Base-by-base conservation (phyloP, 768 basidiomycete species). In the Mycena albidolilacea region DNA sequence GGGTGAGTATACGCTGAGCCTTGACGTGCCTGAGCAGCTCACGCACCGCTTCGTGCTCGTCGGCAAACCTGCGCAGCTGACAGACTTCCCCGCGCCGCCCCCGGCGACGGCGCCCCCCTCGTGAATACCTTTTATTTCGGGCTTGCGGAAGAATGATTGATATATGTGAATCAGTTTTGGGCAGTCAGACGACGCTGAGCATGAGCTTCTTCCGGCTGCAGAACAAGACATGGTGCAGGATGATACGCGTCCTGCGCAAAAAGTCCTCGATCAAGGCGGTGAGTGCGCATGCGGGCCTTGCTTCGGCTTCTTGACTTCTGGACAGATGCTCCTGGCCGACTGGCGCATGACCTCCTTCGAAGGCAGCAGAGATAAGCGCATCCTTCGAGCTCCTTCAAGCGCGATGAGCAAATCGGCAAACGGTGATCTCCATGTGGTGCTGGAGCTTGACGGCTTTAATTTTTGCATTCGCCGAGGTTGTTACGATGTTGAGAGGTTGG, bases 21-120 rank as follows among this genome's bases (percentile, higher is more conserved):
- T 76, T 7, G 75, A 76, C 65, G 75, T 76, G 21, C 75, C 75
- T 9, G 71, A 76, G 62, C 68, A 48, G 57, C 41, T 76, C 17
- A 76, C 75, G 43, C 75, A 73, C 48, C n/a, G 48, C 17, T 76
- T 76, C 44, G 61, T 70, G 46, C 71, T 76, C 30, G 60, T 48
- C 54, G 75, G 75, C 17, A 7, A 37, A 3, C 14, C 75, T 21
- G 69, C 54, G 35, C 75, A 57, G 68, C 65, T 76, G 57, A 73
- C 67, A 11, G 23, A 72, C 39, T 76, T 72, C 71, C 75, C 75
- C 64, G 71, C 74, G 41, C 71, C 71, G 12, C 67, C 67, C 35
- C 69, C 70, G 46, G 65, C 62, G 54, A 39, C 58, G n/a, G n/a
- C 60, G 21, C 30, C 55, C 15, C 59, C 59, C 38, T 64, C 74